phyloP scores from a whole-genome alignment of 352 stramenopile species.

The Pythium biforme region DNA sequence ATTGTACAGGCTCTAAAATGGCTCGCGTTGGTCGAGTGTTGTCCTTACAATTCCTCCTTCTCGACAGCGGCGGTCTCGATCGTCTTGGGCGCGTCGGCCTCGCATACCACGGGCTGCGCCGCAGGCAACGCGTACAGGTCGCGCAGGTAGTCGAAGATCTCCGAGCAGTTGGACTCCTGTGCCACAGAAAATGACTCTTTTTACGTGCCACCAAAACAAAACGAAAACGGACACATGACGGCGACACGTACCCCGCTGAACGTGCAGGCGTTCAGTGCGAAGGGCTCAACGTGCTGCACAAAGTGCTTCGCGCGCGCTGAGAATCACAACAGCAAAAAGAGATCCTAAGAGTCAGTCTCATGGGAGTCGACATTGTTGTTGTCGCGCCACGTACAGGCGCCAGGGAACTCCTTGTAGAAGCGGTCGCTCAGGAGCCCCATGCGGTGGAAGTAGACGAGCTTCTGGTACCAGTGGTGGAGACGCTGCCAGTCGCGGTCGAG shows the following conservation, averaged over 20 bases:
- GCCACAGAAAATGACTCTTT: background rate
- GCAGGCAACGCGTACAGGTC: conserved; percentile 47
- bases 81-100: conserved; percentile 15
- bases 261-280: conserved; percentile 52
- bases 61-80: conserved; percentile 7
- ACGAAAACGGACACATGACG: background rate
- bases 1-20: background rate
- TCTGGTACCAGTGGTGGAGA: conserved; percentile 69
- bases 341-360: background rate
- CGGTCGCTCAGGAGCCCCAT: conserved; percentile 64
- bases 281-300: conserved; percentile 64
- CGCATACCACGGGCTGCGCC: conserved; percentile 32
- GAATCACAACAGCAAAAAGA: background rate
- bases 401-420: conserved; percentile 64
- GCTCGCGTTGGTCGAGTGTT: background rate
- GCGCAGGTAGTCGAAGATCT: conserved; percentile 66
- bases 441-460: conserved; percentile 72
- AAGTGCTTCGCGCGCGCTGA: conserved; percentile 57
- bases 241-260: conserved; percentile 42
- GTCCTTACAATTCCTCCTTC: conserved; percentile 49
- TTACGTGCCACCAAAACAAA: background rate
- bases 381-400: conserved; percentile 35
- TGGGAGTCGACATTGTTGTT: background rate
- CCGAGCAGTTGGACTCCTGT: conserved; percentile 57
- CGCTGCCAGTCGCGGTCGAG: conserved; percentile 68